Base-by-base conservation (phyloP, 2,329 filamentous ascomycete species). In the Aspergillus fumigatus region DNA sequence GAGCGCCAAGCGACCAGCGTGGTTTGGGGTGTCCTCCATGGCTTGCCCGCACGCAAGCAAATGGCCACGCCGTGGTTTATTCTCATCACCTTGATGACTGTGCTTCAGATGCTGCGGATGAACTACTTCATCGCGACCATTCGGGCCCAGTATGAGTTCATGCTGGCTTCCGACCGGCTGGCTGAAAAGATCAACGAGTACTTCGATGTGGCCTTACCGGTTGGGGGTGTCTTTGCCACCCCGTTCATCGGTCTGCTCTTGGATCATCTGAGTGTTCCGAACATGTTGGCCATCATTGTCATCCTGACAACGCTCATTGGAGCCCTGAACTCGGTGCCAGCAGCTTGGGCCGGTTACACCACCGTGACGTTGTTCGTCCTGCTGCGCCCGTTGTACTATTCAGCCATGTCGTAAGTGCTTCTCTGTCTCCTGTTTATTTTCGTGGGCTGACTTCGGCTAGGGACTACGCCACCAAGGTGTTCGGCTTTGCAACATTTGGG, bases 91-190 rank as follows among this genome's bases (percentile, higher is more conserved):
- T 73, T 91, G 23, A 93, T 96, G 72, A 96, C 90, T 41, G 81
- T 88, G 26, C 74, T 89, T 49, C 87, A 89, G 71, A 89, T 89
- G 87, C 86, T 86, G 4, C 82, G 88, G 25, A 96, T 96, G 82
- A 96, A 96, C 76, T 96, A 92, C 77, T 95, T 96, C 70, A 91
- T 96, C 53, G 90, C 92, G 2, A 96, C 92, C 1, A 87, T 96
- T 59, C 82, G 89, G 1, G 80, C 87, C 0, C 92, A 97, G 72
- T 96, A 96, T 74, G 82, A 86, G 32, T 87, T 87, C 63, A 83
- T 97, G 54, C 83, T 97, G 17, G 79, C 80, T 45, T 84, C 84
- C 8, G 77, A 79, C 59, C 71, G 77, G 1, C 79, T 80, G 59
- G 90, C 90, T 0, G 80, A 85, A 4, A 77, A 82, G 54, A 82